Percentiles rank a stretch among this genome's conserved stretches.
These are phyloP conservation scores for Teratosphaeria gauchensis DNA, from an alignment of 2,329 filamentous ascomycete genomes.

Conservation along the genomic window DNA sequence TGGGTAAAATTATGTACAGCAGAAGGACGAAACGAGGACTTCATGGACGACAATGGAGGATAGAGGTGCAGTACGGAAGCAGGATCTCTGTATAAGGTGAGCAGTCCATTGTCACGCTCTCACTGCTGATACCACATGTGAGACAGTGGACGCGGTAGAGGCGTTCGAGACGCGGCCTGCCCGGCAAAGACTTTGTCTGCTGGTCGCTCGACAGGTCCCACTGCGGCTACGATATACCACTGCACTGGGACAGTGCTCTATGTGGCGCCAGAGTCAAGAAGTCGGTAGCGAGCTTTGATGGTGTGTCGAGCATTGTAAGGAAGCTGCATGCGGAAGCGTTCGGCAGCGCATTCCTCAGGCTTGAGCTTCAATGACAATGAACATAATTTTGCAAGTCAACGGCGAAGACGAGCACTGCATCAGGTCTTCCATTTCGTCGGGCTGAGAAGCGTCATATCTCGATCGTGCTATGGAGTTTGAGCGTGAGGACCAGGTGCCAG, in stretches of 20 bases:
- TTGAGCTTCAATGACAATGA: not conserved
- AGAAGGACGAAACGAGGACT: not conserved
- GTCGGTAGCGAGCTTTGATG: slow-evolving; percentile 19
- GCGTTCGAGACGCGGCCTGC: slow-evolving; percentile 4
- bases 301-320: slow-evolving; percentile 11
- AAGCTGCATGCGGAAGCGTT: slow-evolving; percentile 12
- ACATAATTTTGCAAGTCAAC: not conserved
- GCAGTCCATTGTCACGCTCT: slow-evolving; percentile 10
- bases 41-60: not conserved
- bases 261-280: slow-evolving; percentile 5
- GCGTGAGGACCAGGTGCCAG: not conserved
- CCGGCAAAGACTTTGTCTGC: slow-evolving; percentile 7
- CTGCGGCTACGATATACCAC: slow-evolving; percentile 4
- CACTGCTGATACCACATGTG: slow-evolving; percentile 1
- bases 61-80: not conserved
- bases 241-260: slow-evolving; percentile 1
- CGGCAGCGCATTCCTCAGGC: not conserved
- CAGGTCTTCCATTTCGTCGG: not conserved
- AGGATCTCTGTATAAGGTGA: slow-evolving; percentile 1
- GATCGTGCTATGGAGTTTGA: not conserved
- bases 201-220: slow-evolving; percentile 1
- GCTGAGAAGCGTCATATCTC: not conserved
- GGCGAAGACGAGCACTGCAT: not conserved
- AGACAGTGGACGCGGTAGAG: slow-evolving; percentile 1
- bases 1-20: slow-evolving; percentile 4